Conservation (phyloP, 2,329 filamentous ascomycete genomes). For the Paecilomyces sp. region DNA sequence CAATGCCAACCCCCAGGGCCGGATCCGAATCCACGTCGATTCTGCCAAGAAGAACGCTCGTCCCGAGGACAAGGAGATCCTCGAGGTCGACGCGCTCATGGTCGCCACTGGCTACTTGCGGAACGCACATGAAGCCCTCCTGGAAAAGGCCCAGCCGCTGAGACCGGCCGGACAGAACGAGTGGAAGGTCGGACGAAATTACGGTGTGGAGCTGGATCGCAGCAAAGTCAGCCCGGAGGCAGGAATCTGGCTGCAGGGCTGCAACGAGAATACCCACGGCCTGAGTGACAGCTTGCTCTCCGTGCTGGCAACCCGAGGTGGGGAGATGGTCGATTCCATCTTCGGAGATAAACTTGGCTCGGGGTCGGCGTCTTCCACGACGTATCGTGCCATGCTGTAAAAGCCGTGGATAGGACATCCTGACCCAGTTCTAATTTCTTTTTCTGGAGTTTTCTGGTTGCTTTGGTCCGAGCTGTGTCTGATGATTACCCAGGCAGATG, state of each 20-base stretch:
- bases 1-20: slow-evolving; percentile 42
- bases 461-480: background rate
- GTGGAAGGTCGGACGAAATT: slow-evolving; percentile 69
- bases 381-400: slow-evolving; percentile 26
- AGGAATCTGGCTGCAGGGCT: slow-evolving; percentile 88
- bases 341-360: slow-evolving; percentile 46
- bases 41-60: slow-evolving; percentile 33
- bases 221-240: slow-evolving; percentile 63
- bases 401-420: background rate
- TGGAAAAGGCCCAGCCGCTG: slow-evolving; percentile 59
- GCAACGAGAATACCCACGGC: slow-evolving; percentile 86
- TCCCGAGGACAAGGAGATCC: slow-evolving; percentile 46
- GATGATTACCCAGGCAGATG: background rate
- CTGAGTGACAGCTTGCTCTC: slow-evolving; percentile 77
- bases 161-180: slow-evolving; percentile 52
- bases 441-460: background rate
- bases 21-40: slow-evolving; percentile 55
- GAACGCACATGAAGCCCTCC: slow-evolving; percentile 69
- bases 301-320: slow-evolving; percentile 66
- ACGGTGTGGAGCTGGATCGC: slow-evolving; percentile 64
- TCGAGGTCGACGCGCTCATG: slow-evolving; percentile 75
- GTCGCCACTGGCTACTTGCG: slow-evolving; percentile 82
- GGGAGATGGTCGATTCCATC: slow-evolving; percentile 70
- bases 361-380: slow-evolving; percentile 24
- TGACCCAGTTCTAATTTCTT: background rate